Evolutionary conservation across 2,329 filamentous ascomycete genomes (phyloP), one percentile per base, ranked within the genome.

Genomic region (Paraconiothyrium sp.): DNA sequence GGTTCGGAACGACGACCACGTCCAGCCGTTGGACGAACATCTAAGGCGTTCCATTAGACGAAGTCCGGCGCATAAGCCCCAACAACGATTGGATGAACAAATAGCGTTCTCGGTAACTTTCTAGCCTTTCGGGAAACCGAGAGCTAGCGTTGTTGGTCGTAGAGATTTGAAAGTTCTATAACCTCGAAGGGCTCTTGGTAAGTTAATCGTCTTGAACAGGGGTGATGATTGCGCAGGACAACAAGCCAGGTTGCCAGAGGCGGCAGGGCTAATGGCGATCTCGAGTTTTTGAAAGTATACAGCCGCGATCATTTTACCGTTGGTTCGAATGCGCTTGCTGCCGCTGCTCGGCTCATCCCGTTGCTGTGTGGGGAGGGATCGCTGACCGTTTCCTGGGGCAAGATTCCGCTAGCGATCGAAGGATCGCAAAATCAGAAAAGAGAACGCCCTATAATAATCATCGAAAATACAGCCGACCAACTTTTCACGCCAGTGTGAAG

Each of bases 371-470:
- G 41, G 41, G 41, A 44, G n/a, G 41, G 41, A 44, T 44, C 16
- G n/a, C 16, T 5, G 20, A 20, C 41, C 41, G 16, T 16, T 16
- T n/a, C 20, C 11, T 44, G 1, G 16, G 41, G 20, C n/a, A n/a
- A 44, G 41, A 20, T 44, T 16, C 94, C 41, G 41, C 41, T 16
- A 30, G 27, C 2, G 27, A 6, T 30, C 27, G 27, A 4, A 30
- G 4, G 27, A 30, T 30, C 6, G 6, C 27, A 30, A 30, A 6
- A 6, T 6, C 27, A 30, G 27, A 6, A 2, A 30, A 30, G 27
- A 30, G 27, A 30, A 30, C 4, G 4, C 27, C 27, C 27, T 30
- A 30, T 6, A 30, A 30, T 6, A 30, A 6, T 30, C 27, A 30
- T 30, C 2, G 27, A 6, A 20, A 20, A 6, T 30, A 6, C 27